Conservation (phyloP, 2,329 filamentous ascomycete genomes). For the Paracoccidioides lutzii region DNA sequence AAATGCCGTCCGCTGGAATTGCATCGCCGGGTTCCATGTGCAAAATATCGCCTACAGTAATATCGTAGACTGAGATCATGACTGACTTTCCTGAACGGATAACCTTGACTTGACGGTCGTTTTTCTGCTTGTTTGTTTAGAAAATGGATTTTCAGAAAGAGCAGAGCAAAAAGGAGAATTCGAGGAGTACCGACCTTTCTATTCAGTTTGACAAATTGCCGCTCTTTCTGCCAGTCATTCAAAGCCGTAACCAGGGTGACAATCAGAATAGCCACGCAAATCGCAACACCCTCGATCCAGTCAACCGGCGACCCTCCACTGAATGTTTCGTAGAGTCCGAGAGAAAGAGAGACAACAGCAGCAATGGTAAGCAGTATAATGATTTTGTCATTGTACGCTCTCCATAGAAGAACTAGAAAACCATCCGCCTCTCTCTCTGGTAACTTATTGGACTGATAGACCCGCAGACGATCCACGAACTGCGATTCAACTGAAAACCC, state of each 20-base stretch:
- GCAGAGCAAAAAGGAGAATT: not conserved
- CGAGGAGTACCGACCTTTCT: constrained; percentile 24
- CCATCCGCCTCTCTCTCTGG: constrained; percentile 52
- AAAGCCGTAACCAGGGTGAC: constrained; percentile 50
- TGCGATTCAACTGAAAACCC: constrained; percentile 15
- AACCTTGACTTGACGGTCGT: constrained; percentile 52
- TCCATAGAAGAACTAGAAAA: constrained; percentile 50
- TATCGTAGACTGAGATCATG: constrained; percentile 52
- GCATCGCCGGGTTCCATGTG: constrained; percentile 58
- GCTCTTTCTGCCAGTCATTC: constrained; percentile 58
- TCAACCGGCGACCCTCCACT: constrained; percentile 40
- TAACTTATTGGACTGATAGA: constrained; percentile 49
- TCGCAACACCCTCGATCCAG: constrained; percentile 57
- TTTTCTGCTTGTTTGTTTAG: constrained; percentile 36
- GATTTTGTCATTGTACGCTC: constrained; percentile 61
- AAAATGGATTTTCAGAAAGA: not conserved
- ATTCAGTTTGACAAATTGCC: constrained; percentile 52
- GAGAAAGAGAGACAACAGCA: constrained; percentile 53
- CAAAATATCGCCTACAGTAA: constrained; percentile 57
- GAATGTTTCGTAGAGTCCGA: constrained; percentile 57
- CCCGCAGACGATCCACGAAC: constrained; percentile 45
- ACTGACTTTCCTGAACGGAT: constrained; percentile 53
- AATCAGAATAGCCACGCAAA: constrained; percentile 52
- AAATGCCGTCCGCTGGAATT: constrained; percentile 57
- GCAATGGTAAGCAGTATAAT: constrained; percentile 57